Evolutionary conservation across 192 early-diverging fungal genomes (phyloP).

Genomic region (Chytriomyces confervae): DNA sequence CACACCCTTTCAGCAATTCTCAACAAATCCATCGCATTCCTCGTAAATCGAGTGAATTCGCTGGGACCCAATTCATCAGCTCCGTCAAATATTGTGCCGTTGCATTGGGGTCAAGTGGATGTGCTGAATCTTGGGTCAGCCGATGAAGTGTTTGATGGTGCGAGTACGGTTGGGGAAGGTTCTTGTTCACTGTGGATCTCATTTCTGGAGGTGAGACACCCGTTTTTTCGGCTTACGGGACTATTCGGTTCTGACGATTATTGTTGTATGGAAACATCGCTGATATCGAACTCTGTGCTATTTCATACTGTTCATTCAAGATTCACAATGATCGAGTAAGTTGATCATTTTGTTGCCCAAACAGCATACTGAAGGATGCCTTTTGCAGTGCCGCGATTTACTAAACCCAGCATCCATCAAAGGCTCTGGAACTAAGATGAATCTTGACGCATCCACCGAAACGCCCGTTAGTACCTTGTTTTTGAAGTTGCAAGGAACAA

Average conservation of each 20-base stretch:
- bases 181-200: constrained; percentile 27
- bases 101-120: no score
- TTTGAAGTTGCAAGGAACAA: no score
- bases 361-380: not conserved
- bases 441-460: constrained; percentile 8
- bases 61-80: no score
- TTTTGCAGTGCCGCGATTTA: constrained; percentile 18
- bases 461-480: not conserved
- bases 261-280: no score
- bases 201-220: constrained; percentile 18
- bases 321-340: constrained; percentile 17
- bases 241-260: no score
- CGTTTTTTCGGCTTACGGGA: constrained; percentile 2
- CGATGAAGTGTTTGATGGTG: no score
- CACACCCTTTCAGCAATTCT: constrained; percentile 25
- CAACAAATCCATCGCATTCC: constrained; percentile 13
- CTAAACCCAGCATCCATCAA: not conserved
- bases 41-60: constrained; percentile 1
- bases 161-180: not conserved
- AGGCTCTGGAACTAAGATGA: not conserved
- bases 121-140: no score
- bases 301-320: not conserved
- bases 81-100: no score
- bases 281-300: no score
- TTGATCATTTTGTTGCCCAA: not conserved